phyloP scores from a whole-genome alignment of 2,329 filamentous ascomycete genomes.

The Ascochyta pisi region DNA sequence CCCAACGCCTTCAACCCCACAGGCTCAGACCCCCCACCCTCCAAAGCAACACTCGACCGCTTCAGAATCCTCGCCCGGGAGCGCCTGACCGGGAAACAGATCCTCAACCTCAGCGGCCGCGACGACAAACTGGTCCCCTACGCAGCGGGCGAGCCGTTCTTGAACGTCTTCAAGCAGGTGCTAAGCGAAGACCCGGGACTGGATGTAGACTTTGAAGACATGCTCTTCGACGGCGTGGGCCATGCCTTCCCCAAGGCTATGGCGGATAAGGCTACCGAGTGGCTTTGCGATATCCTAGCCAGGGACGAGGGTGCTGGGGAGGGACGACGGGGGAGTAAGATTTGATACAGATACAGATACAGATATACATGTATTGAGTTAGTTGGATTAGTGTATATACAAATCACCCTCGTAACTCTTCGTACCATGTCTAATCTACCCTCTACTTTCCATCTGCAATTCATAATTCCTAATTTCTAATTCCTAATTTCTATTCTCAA shows the following conservation, averaged over 20 bases:
- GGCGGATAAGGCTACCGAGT: constrained; percentile 69
- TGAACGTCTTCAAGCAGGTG: constrained; percentile 67
- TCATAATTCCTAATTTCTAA: too few relatives aligned
- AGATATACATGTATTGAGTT: too few relatives aligned
- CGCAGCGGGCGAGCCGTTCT: constrained; percentile 64
- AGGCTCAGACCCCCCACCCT: constrained; percentile 34
- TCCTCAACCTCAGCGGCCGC: constrained; percentile 61
- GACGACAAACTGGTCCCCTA: constrained; percentile 78
- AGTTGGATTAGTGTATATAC: too few relatives aligned
- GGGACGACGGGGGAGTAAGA: constrained; percentile 5
- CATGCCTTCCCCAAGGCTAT: constrained; percentile 74
- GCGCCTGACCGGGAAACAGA: constrained; percentile 52
- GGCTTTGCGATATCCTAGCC: constrained; percentile 59
- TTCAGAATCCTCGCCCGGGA: constrained; percentile 50
- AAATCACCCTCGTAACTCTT: too few relatives aligned
- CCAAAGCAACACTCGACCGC: constrained; percentile 44
- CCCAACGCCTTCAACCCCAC: constrained; percentile 34
- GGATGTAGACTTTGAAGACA: constrained; percentile 66
- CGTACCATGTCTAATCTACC: too few relatives aligned
- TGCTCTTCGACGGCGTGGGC: constrained; percentile 71
- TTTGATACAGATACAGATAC: neutral
- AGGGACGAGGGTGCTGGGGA: constrained; percentile 11
- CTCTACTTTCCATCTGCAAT: too few relatives aligned
- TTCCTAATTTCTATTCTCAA: too few relatives aligned
- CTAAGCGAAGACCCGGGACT: constrained; percentile 58